A percentile compares a stretch with the other conserved stretches of the same genome.
Conservation (phyloP, 139 green algal species). For the Yamagishiella unicocca region DNA sequence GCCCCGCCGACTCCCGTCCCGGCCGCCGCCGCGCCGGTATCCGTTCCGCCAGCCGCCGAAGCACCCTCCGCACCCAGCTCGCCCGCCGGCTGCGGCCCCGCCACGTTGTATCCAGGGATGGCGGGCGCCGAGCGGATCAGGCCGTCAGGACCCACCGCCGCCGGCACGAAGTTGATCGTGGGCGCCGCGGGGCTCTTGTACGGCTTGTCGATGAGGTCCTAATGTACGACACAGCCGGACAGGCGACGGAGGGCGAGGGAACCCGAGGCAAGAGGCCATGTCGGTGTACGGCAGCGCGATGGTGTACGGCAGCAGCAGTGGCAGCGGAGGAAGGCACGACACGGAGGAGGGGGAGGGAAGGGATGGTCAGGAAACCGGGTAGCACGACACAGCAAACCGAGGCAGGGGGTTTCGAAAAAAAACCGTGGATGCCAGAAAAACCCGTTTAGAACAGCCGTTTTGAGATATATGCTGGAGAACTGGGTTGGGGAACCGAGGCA, state of each 20-base stretch:
- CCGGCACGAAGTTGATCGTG: background rate
- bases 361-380: too few relatives aligned
- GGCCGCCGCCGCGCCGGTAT: background rate
- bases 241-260: background rate
- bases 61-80: background rate
- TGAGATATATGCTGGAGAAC: too few relatives aligned
- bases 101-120: constrained; percentile 25
- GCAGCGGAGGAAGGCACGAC: background rate
- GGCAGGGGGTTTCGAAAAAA: too few relatives aligned
- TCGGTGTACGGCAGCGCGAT: too few relatives aligned
- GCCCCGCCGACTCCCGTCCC: background rate
- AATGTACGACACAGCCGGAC: background rate
- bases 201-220: constrained; percentile 32
- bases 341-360: too few relatives aligned
- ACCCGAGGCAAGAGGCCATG: background rate
- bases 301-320: too few relatives aligned
- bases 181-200: background rate
- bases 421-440: too few relatives aligned
- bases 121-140: background rate
- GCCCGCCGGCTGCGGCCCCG: background rate
- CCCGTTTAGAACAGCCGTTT: too few relatives aligned
- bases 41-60: background rate
- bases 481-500: too few relatives aligned
- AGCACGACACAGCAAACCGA: too few relatives aligned
- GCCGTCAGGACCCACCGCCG: background rate